These are phyloP conservation scores for Candida methanosorbosa DNA, from an alignment of 805 yeast genomes.

Conservation along the genomic window DNA sequence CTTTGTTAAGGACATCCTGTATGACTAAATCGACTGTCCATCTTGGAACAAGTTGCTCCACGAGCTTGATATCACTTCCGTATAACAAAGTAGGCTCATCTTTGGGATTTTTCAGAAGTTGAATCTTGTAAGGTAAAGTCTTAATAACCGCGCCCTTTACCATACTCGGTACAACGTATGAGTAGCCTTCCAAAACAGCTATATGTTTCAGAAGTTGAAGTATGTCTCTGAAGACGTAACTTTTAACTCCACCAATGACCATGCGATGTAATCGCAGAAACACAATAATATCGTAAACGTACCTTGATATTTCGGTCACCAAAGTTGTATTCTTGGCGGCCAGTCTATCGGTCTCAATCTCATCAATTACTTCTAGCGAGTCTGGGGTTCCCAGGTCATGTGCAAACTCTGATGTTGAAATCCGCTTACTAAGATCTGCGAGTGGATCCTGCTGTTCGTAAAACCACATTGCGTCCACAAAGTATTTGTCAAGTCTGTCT, in stretches of 20 bases:
- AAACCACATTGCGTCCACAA: neutral
- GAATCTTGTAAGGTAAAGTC: slow-evolving; percentile 38
- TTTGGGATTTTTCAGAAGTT: slow-evolving; percentile 20
- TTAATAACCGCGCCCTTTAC: slow-evolving; percentile 42
- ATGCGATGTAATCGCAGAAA: slow-evolving; percentile 47
- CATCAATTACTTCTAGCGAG: neutral
- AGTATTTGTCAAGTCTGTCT: neutral
- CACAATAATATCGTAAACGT: slow-evolving; percentile 48
- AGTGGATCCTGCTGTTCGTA: neutral
- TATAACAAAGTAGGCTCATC: slow-evolving; percentile 46
- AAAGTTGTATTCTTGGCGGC: neutral
- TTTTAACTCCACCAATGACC: slow-evolving; percentile 43
- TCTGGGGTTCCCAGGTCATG: too few relatives aligned
- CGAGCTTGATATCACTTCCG: slow-evolving; percentile 43
- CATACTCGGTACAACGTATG: slow-evolving; percentile 43
- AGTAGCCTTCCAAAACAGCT: slow-evolving; percentile 30
- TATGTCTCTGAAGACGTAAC: slow-evolving; percentile 34
- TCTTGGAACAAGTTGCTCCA: slow-evolving; percentile 30
- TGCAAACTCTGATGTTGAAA: too few relatives aligned
- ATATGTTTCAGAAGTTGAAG: slow-evolving; percentile 29
- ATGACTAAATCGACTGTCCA: slow-evolving; percentile 41
- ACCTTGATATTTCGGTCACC: slow-evolving; percentile 41
- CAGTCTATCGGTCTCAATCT: neutral
- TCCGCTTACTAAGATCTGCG: too few relatives aligned
- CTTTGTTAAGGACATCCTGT: slow-evolving; percentile 41